Evolutionary conservation across 2,329 filamentous ascomycete genomes (phyloP).

Genomic region (Alternaria consortialis): DNA sequence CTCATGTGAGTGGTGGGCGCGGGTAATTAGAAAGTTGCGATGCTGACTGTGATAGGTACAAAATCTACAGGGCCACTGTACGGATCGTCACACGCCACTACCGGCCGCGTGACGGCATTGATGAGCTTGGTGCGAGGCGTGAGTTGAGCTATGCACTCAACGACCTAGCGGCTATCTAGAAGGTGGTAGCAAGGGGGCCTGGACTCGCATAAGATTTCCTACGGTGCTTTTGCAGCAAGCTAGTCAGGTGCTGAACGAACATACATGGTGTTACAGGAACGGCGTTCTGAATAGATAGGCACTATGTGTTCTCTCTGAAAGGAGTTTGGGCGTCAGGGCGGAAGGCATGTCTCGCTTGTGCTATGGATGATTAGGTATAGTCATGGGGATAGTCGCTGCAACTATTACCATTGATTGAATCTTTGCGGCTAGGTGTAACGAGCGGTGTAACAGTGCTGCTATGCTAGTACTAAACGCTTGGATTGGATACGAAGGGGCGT

Average conservation of each 20-base stretch:
- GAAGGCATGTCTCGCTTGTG: background rate
- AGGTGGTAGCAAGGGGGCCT: background rate
- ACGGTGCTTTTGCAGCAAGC: constrained; percentile 6
- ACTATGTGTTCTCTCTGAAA: background rate
- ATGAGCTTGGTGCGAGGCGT: constrained; percentile 56
- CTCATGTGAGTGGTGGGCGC: constrained; percentile 51
- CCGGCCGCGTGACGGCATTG: constrained; percentile 50
- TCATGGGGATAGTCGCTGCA: background rate
- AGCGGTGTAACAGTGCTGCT: constrained; percentile 9
- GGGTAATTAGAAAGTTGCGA: background rate
- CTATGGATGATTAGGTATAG: background rate
- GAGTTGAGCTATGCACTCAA: constrained; percentile 52
- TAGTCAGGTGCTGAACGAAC: background rate
- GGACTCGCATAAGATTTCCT: background rate
- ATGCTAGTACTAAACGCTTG: background rate
- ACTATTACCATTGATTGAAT: background rate
- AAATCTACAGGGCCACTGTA: constrained; percentile 54
- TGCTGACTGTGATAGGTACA: constrained; percentile 50
- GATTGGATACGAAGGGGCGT: background rate
- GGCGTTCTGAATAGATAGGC: background rate
- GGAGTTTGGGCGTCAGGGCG: background rate
- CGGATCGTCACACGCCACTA: constrained; percentile 57
- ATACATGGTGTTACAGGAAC: constrained; percentile 1
- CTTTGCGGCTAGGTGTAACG: constrained; percentile 7
- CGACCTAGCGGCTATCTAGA: constrained; percentile 42